Base-by-base conservation (phyloP, 2,329 filamentous ascomycete species). In the Diaporthe australafricana region DNA sequence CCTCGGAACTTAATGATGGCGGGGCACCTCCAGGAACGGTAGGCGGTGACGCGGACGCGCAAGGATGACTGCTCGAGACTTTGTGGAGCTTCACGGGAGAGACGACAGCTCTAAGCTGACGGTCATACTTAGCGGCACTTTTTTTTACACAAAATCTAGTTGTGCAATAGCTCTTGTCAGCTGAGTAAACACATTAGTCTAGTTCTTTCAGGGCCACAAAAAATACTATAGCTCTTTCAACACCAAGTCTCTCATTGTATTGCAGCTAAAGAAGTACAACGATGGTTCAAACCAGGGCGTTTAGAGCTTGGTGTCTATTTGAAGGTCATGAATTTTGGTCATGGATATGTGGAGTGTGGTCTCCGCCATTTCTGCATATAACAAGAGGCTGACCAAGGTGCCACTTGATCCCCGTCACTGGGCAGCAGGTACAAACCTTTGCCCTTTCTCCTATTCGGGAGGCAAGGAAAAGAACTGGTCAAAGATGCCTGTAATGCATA, bases 61-160 rank as follows among this genome's bases (percentile, higher is more conserved):
- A 50, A 65, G 60, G 60, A 65, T 65, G 60, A 27, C 45, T 65
- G 42, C 30, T 65, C 60, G 30, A 65, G 60, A 38, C 5, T 48
- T 12, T 11, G 5, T 38, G 30, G 35, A 38, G 45, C 45, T 65
- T 9, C 20, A 38, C 16, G 27, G 12, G 12, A 25, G 45, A 65
- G 27, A 20, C 16, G 11, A 48, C 20, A 25, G 42, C 27, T 63
- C 16, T 63, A 20, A 27, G 45, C 16, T 45, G 40, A 63, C 42
- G 12, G 42, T 48, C 42, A 63, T 40, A 20, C 8, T 11, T 32
- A 47, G 40, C 57, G 47, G 16, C 17, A 32, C n/a, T 16, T 32
- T 1, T 17, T 1, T 11, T 3, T 35, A 32, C 16, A 48, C 42
- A 20, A 53, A 14, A 11, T 20, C 5, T 17, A 35, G 27, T 62